Conservation (phyloP, 176 grass and related monocot genomes). For the Dactylis glomerata region DNA sequence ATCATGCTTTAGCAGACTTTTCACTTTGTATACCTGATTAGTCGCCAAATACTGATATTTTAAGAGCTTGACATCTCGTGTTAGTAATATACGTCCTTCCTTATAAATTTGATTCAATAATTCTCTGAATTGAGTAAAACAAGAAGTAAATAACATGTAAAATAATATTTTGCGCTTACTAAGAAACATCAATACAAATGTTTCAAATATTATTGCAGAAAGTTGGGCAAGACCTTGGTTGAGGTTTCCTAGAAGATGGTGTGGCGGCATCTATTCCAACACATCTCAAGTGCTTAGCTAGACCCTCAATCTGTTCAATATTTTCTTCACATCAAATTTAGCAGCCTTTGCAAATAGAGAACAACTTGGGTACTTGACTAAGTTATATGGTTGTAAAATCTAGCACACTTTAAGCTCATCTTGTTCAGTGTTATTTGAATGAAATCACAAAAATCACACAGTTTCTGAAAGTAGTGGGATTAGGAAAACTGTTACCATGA, state of each 20-base stretch:
- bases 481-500: slow-evolving; percentile 67
- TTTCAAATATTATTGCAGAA: background rate
- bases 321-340: slow-evolving; percentile 3
- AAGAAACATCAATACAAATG: slow-evolving; percentile 7
- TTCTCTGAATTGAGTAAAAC: slow-evolving; percentile 52
- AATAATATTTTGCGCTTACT: background rate
- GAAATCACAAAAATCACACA: background rate
- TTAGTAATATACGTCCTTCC: slow-evolving; percentile 85
- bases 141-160: background rate
- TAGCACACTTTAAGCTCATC: background rate
- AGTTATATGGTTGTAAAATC: background rate
- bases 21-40: slow-evolving; percentile 95
- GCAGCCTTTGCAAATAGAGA: slow-evolving; percentile 2
- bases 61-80: slow-evolving; percentile 78
- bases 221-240: slow-evolving; percentile 60
- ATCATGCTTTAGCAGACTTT: slow-evolving; percentile 87
- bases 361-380: background rate
- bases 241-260: slow-evolving; percentile 75
- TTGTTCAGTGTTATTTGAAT: background rate
- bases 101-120: slow-evolving; percentile 85
- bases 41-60: slow-evolving; percentile 81
- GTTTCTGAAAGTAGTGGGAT: background rate
- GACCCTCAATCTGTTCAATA: slow-evolving; percentile 79
- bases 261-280: slow-evolving; percentile 93
- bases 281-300: slow-evolving; percentile 92